Percentiles rank a stretch among this genome's conserved stretches.
These are phyloP conservation scores for Decorospora gaudefroyi DNA, from an alignment of 2,329 filamentous ascomycete genomes.

Conservation along the genomic window DNA sequence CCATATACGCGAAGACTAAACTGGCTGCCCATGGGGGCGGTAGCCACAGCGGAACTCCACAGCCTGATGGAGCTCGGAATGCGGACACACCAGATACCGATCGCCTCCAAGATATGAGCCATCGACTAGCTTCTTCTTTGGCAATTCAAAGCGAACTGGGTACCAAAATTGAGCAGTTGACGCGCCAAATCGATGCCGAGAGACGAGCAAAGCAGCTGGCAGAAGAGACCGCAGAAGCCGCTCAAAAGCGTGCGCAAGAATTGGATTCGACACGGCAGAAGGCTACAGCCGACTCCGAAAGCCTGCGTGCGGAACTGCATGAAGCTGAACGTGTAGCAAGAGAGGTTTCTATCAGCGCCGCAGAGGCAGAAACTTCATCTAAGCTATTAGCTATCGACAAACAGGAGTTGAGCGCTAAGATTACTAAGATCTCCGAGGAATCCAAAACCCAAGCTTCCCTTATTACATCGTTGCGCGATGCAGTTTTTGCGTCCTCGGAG, in stretches of 20 bases:
- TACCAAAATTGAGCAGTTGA: constrained; percentile 70
- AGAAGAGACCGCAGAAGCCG: constrained; percentile 82
- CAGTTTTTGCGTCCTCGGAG: constrained; percentile 76
- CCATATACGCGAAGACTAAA: constrained; percentile 92
- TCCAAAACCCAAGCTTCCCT: constrained; percentile 71
- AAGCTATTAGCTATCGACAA: constrained; percentile 86
- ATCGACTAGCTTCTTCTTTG: constrained; percentile 80
- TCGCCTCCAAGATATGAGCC: constrained; percentile 73
- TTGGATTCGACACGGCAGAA: constrained; percentile 83
- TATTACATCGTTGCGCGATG: constrained; percentile 74
- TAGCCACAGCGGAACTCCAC: constrained; percentile 65
- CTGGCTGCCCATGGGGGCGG: constrained; percentile 75
- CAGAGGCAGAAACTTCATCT: constrained; percentile 74
- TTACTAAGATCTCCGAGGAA: constrained; percentile 68
- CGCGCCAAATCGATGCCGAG: constrained; percentile 76
- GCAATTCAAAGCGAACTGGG: constrained; percentile 80
- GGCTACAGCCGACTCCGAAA: constrained; percentile 82
- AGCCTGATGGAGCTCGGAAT: constrained; percentile 60
- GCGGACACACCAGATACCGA: constrained; percentile 66
- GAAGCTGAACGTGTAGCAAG: constrained; percentile 75
- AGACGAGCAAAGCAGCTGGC: constrained; percentile 79
- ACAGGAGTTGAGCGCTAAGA: constrained; percentile 70
- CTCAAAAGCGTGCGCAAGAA: constrained; percentile 80
- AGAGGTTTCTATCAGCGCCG: constrained; percentile 76
- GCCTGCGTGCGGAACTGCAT: constrained; percentile 82